A percentile compares a stretch with the other conserved stretches of the same genome.
Conservation (phyloP, 345 rosid genomes). For the Aquilaria yunnanensis region DNA sequence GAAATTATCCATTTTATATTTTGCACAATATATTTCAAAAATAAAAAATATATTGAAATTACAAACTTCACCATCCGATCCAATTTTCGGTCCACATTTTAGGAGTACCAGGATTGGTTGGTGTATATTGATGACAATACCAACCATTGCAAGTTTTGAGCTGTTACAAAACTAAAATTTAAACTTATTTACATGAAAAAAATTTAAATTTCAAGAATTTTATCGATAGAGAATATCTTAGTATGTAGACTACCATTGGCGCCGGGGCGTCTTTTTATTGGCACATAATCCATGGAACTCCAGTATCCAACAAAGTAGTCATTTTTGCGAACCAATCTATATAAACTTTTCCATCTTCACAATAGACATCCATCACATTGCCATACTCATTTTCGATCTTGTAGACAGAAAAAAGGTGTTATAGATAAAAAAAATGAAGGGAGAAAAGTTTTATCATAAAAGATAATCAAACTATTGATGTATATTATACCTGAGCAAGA, state of each 20-base stretch:
- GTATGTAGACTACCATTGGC: conserved; percentile 26
- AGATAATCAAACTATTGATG: too few relatives aligned
- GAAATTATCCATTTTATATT: too few relatives aligned
- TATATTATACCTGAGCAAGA: neutral
- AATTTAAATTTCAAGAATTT: neutral
- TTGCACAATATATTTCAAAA: neutral
- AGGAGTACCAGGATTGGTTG: conserved; percentile 29
- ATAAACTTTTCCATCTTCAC: neutral
- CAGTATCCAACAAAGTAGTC: conserved; percentile 31
- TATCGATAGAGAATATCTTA: too few relatives aligned
- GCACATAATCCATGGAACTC: conserved; percentile 64
- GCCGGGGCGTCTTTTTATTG: conserved; percentile 38
- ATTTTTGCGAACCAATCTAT: conserved; percentile 22
- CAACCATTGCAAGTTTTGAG: conserved; percentile 49
- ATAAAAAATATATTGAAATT: neutral
- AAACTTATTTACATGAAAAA: too few relatives aligned
- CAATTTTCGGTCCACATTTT: conserved; percentile 72
- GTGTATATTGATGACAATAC: conserved; percentile 41
- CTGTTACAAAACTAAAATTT: conserved; percentile 14
- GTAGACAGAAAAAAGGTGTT: neutral
- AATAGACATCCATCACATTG: neutral
- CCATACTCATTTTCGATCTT: conserved; percentile 4
- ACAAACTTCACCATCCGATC: conserved; percentile 49
- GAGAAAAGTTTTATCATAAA: too few relatives aligned
- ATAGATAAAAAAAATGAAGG: too few relatives aligned